Conservation (phyloP, 108 stramenopile genomes). For the Nitzschia sp. region DNA sequence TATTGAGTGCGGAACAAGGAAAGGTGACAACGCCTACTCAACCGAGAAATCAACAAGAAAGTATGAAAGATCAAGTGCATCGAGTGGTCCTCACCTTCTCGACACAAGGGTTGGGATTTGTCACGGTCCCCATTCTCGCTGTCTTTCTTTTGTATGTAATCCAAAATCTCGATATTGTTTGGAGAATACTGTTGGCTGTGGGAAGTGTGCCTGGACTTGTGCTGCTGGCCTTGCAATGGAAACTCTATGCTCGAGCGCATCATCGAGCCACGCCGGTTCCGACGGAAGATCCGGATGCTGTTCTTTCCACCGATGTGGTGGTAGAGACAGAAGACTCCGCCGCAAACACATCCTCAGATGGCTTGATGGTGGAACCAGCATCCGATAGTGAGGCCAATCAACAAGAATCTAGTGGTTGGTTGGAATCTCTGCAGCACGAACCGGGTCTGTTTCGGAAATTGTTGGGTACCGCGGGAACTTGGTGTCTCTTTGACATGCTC, state of each 20-base stretch:
- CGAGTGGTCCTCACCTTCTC: constrained; percentile 76
- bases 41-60: neutral
- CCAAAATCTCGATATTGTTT: constrained; percentile 54
- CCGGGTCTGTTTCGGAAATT: constrained; percentile 63
- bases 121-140: constrained; percentile 56
- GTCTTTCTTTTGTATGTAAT: constrained; percentile 44
- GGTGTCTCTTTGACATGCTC: constrained; percentile 85
- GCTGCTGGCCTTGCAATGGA: constrained; percentile 44
- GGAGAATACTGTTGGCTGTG: constrained; percentile 69
- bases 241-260: neutral
- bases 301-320: neutral
- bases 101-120: constrained; percentile 78
- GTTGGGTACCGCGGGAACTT: constrained; percentile 76
- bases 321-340: neutral
- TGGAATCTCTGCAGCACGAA: constrained; percentile 50
- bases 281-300: neutral
- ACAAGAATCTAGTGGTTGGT: constrained; percentile 15
- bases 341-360: neutral
- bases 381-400: constrained; percentile 2
- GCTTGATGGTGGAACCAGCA: neutral
- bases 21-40: neutral
- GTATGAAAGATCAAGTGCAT: constrained; percentile 29
- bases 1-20: constrained; percentile 68
- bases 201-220: constrained; percentile 75
- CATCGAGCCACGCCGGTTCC: constrained; percentile 7